Conservation (phyloP, 257 asterid genomes). For the Fraxinus excelsior region DNA sequence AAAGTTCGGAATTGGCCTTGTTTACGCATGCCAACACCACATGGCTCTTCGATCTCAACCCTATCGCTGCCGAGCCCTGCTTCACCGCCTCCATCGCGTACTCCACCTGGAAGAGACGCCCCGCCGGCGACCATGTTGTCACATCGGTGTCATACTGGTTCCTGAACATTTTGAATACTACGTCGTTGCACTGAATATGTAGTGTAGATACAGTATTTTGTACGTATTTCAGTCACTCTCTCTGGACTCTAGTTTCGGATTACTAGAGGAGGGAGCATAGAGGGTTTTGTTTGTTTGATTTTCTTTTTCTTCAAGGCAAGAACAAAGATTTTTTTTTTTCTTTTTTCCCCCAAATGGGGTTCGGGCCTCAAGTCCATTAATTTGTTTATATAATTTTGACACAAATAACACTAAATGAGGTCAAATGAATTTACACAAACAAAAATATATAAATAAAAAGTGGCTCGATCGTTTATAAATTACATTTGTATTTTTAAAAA, state of each 20-base stretch:
- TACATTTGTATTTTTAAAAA: too few species aligned
- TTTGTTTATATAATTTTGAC: too few species aligned
- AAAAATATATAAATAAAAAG: too few species aligned
- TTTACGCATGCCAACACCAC: constrained; percentile 87
- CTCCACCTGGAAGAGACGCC: constrained; percentile 90
- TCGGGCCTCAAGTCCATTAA: not conserved
- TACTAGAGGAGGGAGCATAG: not conserved
- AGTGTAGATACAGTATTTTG: too few species aligned
- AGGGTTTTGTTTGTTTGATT: constrained; percentile 8
- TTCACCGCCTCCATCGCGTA: constrained; percentile 99
- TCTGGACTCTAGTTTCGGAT: constrained; percentile 1
- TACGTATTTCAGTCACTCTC: constrained; percentile 16
- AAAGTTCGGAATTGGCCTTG: constrained; percentile 88
- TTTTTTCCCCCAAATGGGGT: not conserved
- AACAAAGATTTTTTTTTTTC: not conserved
- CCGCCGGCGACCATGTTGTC: constrained; percentile 99
- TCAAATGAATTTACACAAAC: too few species aligned
- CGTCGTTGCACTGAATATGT: constrained; percentile 5
- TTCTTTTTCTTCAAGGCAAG: constrained; percentile 67
- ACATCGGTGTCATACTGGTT: constrained; percentile 99
- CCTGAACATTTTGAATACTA: constrained; percentile 61
- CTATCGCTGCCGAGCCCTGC: constrained; percentile 98
- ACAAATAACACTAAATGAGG: too few species aligned
- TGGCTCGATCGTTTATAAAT: too few species aligned
- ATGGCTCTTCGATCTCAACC: constrained; percentile 89